These are phyloP conservation scores for Thelephora terrestris DNA, from an alignment of 1,284 basidiomycete genomes.

Conservation along the genomic window DNA sequence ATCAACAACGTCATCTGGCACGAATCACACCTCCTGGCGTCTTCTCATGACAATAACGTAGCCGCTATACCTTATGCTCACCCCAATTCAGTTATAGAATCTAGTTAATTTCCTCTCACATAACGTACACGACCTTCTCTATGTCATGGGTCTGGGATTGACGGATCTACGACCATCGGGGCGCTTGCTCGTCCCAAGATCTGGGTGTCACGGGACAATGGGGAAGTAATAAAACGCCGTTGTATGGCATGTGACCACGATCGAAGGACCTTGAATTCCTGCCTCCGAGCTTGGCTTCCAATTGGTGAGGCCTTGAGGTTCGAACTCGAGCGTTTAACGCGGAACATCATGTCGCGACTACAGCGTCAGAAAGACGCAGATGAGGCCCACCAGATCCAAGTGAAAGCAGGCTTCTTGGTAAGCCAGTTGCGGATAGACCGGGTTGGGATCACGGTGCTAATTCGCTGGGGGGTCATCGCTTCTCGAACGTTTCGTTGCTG, in stretches of 20 bases:
- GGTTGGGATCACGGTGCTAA: no score
- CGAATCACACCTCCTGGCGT: constrained; percentile 23
- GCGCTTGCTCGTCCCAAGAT: background rate
- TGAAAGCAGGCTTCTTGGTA: constrained; percentile 38
- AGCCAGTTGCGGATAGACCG: constrained; percentile 21
- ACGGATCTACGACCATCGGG: constrained; percentile 2
- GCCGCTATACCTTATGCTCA: constrained; percentile 6
- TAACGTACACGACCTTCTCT: background rate
- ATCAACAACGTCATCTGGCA: constrained; percentile 27
- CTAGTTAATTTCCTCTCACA: constrained; percentile 10
- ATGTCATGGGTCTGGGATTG: background rate
- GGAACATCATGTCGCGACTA: constrained; percentile 30
- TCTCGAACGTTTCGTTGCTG: constrained; percentile 15
- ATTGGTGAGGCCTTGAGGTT: no score
- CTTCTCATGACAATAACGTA: constrained; percentile 26
- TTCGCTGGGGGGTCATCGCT: constrained; percentile 20
- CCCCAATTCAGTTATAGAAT: background rate
- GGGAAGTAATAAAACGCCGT: background rate
- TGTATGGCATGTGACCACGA: background rate
- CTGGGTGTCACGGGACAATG: background rate
- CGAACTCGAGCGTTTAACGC: background rate
- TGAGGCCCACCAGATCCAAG: constrained; percentile 43
- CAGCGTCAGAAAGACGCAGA: constrained; percentile 42
- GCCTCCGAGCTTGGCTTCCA: no score
- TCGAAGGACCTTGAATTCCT: no score